Percentiles rank a stretch among this genome's conserved stretches.
These are phyloP conservation scores for Eucalyptus cloeziana DNA, from an alignment of 345 rosid species.

Conservation along the genomic window DNA sequence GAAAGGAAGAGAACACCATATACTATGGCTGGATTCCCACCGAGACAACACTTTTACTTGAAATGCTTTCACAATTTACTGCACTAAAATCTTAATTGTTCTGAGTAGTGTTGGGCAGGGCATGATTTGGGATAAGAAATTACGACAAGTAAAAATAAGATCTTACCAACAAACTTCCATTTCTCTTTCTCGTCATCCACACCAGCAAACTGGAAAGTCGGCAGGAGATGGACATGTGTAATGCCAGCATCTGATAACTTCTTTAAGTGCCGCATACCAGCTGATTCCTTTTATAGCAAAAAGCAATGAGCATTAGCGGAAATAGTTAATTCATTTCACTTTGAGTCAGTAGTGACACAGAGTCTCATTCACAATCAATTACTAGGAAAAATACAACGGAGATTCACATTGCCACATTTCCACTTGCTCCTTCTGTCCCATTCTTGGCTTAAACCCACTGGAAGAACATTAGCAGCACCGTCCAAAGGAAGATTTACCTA, in stretches of 20 bases:
- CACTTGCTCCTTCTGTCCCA: not conserved
- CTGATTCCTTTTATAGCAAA: constrained; percentile 47
- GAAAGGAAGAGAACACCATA: not conserved
- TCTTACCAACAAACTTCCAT: constrained; percentile 74
- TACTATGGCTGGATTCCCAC: not conserved
- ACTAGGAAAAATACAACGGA: not conserved
- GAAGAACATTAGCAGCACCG: not conserved
- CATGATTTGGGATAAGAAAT: not conserved
- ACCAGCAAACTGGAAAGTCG: constrained; percentile 78
- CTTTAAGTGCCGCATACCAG: constrained; percentile 65
- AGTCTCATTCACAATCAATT: not conserved
- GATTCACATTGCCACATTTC: not conserved
- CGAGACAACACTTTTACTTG: not conserved
- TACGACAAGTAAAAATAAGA: not conserved
- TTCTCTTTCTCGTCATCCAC: constrained; percentile 79
- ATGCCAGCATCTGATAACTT: constrained; percentile 82
- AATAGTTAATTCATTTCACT: not conserved
- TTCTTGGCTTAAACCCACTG: not conserved
- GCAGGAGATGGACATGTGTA: constrained; percentile 84
- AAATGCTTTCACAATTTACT: not conserved
- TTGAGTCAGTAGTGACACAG: not conserved
- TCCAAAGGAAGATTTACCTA: not conserved
- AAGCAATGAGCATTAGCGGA: not conserved
- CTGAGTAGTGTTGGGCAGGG: not conserved
- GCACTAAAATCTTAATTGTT: not conserved